phyloP scores from a whole-genome alignment of 768 basidiomycete genomes.

The Tricholoma terreum region DNA sequence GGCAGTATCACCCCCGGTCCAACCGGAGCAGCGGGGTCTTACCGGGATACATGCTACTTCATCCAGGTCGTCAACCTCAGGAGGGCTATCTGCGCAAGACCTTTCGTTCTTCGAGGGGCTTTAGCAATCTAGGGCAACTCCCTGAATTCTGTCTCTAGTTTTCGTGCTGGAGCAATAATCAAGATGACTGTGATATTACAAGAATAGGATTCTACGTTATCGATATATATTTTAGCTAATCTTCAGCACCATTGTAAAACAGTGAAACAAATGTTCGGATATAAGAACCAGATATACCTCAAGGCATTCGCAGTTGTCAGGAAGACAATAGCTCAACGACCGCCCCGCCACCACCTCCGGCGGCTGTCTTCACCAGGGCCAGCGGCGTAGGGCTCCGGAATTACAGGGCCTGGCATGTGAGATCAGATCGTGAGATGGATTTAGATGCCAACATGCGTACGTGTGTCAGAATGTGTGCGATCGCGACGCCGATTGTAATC shows the following conservation, averaged over 20 bases:
- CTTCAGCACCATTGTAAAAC: background rate
- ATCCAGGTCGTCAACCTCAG: conserved; percentile 21
- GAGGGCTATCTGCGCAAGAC: conserved; percentile 78
- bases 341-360: conserved; percentile 14
- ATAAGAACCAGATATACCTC: background rate
- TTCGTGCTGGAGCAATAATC: background rate
- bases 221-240: background rate
- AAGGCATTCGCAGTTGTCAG: background rate
- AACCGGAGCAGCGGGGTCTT: background rate
- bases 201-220: background rate
- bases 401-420: conserved; percentile 11
- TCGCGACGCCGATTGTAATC: conserved; percentile 10
- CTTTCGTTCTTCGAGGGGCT: conserved; percentile 84
- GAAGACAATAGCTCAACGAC: conserved; percentile 1
- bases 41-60: conserved; percentile 19
- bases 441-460: conserved; percentile 6
- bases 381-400: conserved; percentile 9
- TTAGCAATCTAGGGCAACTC: conserved; percentile 20
- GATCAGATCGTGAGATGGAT: conserved; percentile 3
- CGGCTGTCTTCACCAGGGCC: conserved; percentile 13
- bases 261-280: background rate
- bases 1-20: conserved; percentile 9
- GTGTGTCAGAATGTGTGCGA: conserved; percentile 12
- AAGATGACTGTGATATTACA: background rate
- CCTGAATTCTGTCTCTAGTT: background rate